Percentiles rank a stretch among this genome's conserved stretches.
phyloP scores from a whole-genome alignment of 257 asterid species.

The Sherardia arvensis region DNA sequence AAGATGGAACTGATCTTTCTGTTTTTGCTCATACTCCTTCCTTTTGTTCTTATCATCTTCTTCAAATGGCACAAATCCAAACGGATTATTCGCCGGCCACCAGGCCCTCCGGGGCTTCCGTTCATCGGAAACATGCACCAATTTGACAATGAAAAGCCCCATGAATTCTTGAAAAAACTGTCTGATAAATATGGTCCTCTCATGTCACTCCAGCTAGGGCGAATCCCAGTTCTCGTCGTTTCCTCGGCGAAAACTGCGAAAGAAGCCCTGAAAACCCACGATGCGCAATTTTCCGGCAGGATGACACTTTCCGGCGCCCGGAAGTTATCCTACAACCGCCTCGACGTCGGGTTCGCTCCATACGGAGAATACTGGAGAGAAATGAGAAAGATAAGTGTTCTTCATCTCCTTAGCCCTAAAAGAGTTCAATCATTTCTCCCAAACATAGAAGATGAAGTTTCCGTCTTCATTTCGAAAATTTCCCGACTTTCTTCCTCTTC shows the following conservation, averaged over 20 bases:
- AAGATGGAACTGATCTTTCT: background rate
- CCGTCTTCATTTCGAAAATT: background rate
- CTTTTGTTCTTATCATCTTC: background rate
- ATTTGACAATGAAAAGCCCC: background rate
- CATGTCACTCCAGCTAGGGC: background rate
- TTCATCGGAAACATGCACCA: conserved; percentile 11
- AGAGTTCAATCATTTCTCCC: background rate
- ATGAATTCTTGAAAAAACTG: background rate
- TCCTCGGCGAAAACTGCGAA: background rate
- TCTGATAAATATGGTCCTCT: background rate
- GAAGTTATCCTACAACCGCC: background rate
- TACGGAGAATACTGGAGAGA: conserved; percentile 4
- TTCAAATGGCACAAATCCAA: background rate
- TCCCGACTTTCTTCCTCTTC: background rate
- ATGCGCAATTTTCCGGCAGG: background rate
- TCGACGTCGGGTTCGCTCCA: background rate
- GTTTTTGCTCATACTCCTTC: background rate
- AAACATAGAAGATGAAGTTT: background rate
- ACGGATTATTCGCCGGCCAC: background rate
- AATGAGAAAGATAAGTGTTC: conserved; percentile 12
- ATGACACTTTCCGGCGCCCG: too few relatives aligned
- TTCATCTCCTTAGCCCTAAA: conserved; percentile 1
- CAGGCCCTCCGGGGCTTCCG: conserved; percentile 5
- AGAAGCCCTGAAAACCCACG: conserved; percentile 7
- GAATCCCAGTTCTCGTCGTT: background rate